Percentiles rank a stretch among this genome's conserved stretches.
Conservation (phyloP, 306 rosid genomes). For the Gynostemma pentaphyllum region DNA sequence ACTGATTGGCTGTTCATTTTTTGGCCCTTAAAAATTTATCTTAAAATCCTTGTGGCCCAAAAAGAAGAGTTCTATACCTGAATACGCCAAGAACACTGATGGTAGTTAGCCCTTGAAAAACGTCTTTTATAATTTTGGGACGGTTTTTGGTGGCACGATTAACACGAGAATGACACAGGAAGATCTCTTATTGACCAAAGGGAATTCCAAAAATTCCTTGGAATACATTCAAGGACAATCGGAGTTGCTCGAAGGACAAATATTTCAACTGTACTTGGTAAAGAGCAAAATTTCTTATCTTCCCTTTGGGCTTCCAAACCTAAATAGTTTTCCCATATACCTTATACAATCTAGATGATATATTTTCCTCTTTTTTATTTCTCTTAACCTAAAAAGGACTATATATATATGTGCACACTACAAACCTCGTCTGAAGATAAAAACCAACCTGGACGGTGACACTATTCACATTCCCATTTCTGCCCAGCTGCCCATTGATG, state of each 20-base stretch:
- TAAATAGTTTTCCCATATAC: not conserved
- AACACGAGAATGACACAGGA: not conserved
- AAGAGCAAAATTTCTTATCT: not conserved
- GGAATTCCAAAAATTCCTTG: not conserved
- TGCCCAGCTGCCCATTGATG: conserved; percentile 63
- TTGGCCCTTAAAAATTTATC: not conserved
- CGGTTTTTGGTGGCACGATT: not conserved
- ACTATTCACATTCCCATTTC: conserved; percentile 45
- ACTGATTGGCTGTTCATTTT: not conserved
- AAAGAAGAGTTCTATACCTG: not conserved
- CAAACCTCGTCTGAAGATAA: conserved; percentile 3
- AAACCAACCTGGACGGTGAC: conserved; percentile 66
- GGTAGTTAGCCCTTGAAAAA: not conserved
- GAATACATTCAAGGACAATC: not conserved
- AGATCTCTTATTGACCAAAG: not conserved
- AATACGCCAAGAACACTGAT: not conserved
- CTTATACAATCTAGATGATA: not conserved
- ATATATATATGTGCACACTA: not conserved
- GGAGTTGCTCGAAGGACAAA: not conserved
- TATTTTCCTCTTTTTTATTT: not conserved
- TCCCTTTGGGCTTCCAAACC: not conserved
- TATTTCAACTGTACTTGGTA: not conserved
- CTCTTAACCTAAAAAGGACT: not conserved
- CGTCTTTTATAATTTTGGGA: not conserved
- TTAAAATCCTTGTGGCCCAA: not conserved